A percentile compares a stretch with the other conserved stretches of the same genome.
Conservation (phyloP, 257 asterid species). For the Coffea canephora region DNA sequence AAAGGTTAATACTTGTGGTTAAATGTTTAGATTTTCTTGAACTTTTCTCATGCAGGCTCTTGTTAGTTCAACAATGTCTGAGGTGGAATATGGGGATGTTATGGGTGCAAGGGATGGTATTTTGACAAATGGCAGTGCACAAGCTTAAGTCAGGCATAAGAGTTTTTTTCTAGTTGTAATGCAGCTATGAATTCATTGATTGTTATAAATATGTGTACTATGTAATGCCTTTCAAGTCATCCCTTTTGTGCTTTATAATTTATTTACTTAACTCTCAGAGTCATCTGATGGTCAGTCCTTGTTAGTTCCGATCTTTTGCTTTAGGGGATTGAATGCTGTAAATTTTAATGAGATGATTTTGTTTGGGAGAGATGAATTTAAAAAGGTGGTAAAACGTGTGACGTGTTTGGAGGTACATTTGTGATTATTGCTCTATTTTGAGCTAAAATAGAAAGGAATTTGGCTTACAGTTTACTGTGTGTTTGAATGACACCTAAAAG, state of each 20-base stretch:
- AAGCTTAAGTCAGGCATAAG: background rate
- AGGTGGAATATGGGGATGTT: constrained; percentile 47
- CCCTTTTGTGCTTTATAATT: background rate
- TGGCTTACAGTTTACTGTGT: background rate
- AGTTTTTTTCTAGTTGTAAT: background rate
- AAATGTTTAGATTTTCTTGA: background rate
- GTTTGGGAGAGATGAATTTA: background rate
- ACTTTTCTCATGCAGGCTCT: constrained; percentile 51
- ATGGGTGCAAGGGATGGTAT: constrained; percentile 33
- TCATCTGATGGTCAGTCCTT: background rate
- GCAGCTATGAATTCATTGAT: background rate
- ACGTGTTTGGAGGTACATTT: background rate
- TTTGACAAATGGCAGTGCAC: constrained; percentile 35
- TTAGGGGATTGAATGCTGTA: background rate
- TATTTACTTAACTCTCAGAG: background rate
- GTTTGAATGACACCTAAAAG: background rate
- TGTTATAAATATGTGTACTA: constrained; percentile 1
- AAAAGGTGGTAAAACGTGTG: background rate
- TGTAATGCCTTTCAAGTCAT: background rate
- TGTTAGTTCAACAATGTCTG: constrained; percentile 50
- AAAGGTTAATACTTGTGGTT: background rate
- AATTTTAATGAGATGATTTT: background rate
- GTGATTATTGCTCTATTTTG: background rate
- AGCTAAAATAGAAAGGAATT: background rate
- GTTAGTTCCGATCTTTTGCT: background rate